Evolutionary conservation across 2,329 filamentous ascomycete species (phyloP).

Genomic region (Xylaria arbuscula): DNA sequence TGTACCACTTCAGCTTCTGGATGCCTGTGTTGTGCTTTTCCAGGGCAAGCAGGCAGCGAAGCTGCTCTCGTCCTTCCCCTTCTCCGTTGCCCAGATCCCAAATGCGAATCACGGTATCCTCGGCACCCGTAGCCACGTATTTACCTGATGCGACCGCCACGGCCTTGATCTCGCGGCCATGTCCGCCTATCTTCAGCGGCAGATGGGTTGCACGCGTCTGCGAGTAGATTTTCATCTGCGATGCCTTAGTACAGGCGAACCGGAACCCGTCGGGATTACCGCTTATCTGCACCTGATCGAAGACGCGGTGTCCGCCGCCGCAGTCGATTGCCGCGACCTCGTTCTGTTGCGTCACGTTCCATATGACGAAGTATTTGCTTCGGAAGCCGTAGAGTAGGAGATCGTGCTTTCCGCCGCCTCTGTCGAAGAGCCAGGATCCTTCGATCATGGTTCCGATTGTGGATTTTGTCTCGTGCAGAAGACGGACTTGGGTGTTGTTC

Average conservation of each 20-base stretch:
- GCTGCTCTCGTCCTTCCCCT: conserved; percentile 5
- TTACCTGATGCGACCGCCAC: conserved; percentile 54
- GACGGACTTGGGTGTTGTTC: conserved; percentile 50
- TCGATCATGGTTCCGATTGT: conserved; percentile 83
- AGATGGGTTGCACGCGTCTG: conserved; percentile 53
- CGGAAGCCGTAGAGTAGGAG: conserved; percentile 84
- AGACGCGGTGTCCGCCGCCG: conserved; percentile 85
- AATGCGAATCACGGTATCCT: conserved; percentile 79
- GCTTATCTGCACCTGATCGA: conserved; percentile 59
- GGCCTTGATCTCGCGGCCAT: conserved; percentile 84
- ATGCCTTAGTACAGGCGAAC: conserved; percentile 81
- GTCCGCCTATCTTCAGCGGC: conserved; percentile 75
- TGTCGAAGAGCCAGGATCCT: conserved; percentile 68
- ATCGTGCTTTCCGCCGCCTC: conserved; percentile 54
- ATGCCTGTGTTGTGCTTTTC: conserved; percentile 86
- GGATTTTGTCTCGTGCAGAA: conserved; percentile 75
- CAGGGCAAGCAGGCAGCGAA: conserved; percentile 70
- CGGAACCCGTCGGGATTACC: conserved; percentile 52
- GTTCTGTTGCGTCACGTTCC: conserved; percentile 77
- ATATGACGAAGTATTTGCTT: conserved; percentile 81
- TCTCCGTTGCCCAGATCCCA: conserved; percentile 61
- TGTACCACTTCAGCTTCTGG: conserved; percentile 82
- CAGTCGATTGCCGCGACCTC: conserved; percentile 81
- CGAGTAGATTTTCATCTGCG: conserved; percentile 61
- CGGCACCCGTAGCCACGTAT: conserved; percentile 74